phyloP scores from a whole-genome alignment of 1,139 yeast genomes.

The Debaryomycetaceae sp. region DNA sequence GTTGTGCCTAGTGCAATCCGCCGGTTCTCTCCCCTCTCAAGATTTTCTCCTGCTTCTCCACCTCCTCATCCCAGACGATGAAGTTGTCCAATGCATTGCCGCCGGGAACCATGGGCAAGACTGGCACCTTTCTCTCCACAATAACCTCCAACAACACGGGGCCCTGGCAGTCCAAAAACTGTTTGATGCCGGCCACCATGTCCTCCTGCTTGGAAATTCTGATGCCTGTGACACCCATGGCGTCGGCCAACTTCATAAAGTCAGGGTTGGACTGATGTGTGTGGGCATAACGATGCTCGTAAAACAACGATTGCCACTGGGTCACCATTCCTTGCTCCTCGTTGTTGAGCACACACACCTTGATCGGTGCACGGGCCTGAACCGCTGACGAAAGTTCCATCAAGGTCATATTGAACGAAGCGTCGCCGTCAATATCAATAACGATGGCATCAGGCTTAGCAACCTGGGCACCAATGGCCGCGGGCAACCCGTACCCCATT shows the following conservation, averaged over 20 bases:
- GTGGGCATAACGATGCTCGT: conserved; percentile 94
- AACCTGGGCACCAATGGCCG: conserved; percentile 97
- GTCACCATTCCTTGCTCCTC: conserved; percentile 99
- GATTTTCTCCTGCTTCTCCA: conserved; percentile 68
- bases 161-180: conserved; percentile 70
- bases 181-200: conserved; percentile 52
- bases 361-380: conserved; percentile 88
- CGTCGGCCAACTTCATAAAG: conserved; percentile 86
- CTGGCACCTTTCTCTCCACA: conserved; percentile 95
- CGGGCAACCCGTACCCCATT: conserved; percentile 96
- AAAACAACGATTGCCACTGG: conserved; percentile 97
- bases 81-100: conserved; percentile 95
- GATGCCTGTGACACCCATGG: conserved; percentile 88
- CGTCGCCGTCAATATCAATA: conserved; percentile 97
- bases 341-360: conserved; percentile 83
- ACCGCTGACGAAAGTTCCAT: conserved; percentile 92
- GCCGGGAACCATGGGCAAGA: conserved; percentile 96
- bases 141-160: conserved; percentile 88
- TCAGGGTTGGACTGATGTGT: conserved; percentile 95
- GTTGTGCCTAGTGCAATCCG: conserved; percentile 41
- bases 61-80: conserved; percentile 76
- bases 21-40: conserved; percentile 58
- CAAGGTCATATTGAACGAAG: conserved; percentile 95
- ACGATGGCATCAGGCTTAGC: conserved; percentile 94
- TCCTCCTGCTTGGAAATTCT: conserved; percentile 69